Evolutionary conservation across 2,329 filamentous ascomycete species (phyloP).

Genomic region (Neurospora sp.): DNA sequence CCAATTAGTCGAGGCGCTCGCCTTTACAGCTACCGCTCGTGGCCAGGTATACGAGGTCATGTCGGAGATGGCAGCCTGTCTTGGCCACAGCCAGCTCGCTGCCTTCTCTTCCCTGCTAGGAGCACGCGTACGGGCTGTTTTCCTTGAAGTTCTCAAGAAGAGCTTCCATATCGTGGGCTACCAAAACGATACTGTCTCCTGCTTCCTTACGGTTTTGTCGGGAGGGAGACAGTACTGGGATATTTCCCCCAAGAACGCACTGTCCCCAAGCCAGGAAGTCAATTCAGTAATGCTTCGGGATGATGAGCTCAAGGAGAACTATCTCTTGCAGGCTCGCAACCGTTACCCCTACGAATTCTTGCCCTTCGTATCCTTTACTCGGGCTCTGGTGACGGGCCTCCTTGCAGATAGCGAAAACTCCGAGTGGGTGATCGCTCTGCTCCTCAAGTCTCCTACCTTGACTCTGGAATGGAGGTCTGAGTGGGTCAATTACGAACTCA

Average conservation of each 20-base stretch:
- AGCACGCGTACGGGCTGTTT: slow-evolving; percentile 50
- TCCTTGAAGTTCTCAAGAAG: slow-evolving; percentile 62
- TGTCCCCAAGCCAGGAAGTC: slow-evolving; percentile 29
- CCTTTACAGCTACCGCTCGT: slow-evolving; percentile 36
- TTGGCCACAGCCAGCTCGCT: slow-evolving; percentile 35
- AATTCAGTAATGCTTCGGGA: slow-evolving; percentile 40
- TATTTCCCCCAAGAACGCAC: slow-evolving; percentile 29
- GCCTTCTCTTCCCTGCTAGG: slow-evolving; percentile 46
- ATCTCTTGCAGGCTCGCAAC: slow-evolving; percentile 57
- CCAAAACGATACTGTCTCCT: slow-evolving; percentile 57
- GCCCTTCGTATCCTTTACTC: slow-evolving; percentile 66
- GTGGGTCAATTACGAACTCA: slow-evolving; percentile 67
- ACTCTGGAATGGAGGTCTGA: slow-evolving; percentile 65
- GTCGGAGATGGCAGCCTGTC: slow-evolving; percentile 35
- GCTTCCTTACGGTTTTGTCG: slow-evolving; percentile 54
- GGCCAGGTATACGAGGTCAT: slow-evolving; percentile 45
- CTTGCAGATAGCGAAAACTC: slow-evolving; percentile 24
- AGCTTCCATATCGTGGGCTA: slow-evolving; percentile 61
- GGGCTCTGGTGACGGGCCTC: slow-evolving; percentile 47
- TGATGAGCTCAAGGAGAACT: slow-evolving; percentile 43
- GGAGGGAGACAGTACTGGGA: slow-evolving; percentile 45
- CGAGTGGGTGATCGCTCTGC: slow-evolving; percentile 46
- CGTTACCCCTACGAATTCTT: slow-evolving; percentile 80
- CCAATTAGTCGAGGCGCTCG: slow-evolving; percentile 40
- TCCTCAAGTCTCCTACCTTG: slow-evolving; percentile 61